Evolutionary conservation across 1,284 basidiomycete genomes (phyloP).

Genomic region (Rhodotorula sp.): DNA sequence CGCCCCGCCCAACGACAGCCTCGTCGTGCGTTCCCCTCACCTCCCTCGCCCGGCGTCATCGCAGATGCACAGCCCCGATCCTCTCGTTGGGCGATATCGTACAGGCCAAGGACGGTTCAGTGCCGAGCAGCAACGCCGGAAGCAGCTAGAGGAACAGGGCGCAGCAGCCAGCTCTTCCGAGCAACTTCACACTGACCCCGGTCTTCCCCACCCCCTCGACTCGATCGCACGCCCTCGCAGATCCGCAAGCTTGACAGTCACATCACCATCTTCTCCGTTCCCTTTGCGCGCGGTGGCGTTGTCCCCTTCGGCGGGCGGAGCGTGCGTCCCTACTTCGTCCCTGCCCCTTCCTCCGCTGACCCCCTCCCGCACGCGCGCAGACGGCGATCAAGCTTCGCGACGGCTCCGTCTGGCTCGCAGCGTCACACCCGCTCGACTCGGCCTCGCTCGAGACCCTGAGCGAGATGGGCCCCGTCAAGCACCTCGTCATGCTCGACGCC

Average conservation of each 20-base stretch:
- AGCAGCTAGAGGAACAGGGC: no score
- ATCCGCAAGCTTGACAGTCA: conserved; percentile 42
- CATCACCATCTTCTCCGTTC: conserved; percentile 48
- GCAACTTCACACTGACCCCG: neutral
- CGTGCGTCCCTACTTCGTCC: conserved; percentile 23
- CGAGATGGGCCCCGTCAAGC: conserved; percentile 43
- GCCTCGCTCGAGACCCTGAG: conserved; percentile 49
- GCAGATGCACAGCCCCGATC: neutral
- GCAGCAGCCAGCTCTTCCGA: neutral
- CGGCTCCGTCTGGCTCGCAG: conserved; percentile 79
- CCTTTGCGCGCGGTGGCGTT: conserved; percentile 49
- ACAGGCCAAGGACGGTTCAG: no score
- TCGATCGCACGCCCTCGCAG: conserved; percentile 12
- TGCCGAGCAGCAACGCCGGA: no score
- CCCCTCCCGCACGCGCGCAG: neutral
- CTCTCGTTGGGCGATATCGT: no score
- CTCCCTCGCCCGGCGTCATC: neutral
- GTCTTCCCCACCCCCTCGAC: neutral
- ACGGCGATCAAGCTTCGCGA: conserved; percentile 75
- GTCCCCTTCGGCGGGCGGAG: conserved; percentile 51
- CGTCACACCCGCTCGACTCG: conserved; percentile 74
- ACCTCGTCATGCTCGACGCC: conserved; percentile 51
- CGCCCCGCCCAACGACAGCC: conserved; percentile 28
- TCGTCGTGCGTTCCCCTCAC: conserved; percentile 29
- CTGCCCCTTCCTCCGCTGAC: neutral